Evolutionary conservation across 352 stramenopile genomes (phyloP), one percentile per base, ranked within the genome.

Genomic region (Phytophthora vignae): DNA sequence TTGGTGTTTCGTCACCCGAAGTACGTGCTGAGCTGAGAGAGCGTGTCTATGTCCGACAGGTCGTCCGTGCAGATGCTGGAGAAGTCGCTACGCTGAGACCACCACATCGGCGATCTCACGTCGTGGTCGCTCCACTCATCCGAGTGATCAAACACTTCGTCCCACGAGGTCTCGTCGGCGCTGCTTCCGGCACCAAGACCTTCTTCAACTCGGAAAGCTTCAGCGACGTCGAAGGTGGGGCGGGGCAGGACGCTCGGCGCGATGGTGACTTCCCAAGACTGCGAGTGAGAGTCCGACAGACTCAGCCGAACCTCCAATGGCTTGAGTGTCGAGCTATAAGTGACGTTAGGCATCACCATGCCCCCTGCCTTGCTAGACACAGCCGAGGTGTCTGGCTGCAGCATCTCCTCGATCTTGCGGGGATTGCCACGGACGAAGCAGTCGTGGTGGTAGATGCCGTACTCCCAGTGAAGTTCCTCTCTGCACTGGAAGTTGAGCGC

Each of bases 61-160:
- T 91, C 84, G n/a, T 90, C 84, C 4, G 85, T 80, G 19, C 73
- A 78, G n/a, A 88, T 76, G 42, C 81, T 90, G 14, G 75, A 85
- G 50, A 81, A 78, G 21, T 81, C 74, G 25, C 70, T 81, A 29
- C 15, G 74, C 59, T 81, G 74, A 4, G 74, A 81, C 74, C 74
- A 81, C 69, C 69, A 81, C 29, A 78, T 21, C 8, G 74, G 69
- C 42, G 69, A 81, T 29, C 76, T 68, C 48, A 78, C 60, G 42
- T 73, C 70, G 29, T 67, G 55, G n/a, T 81, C 74, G 21, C 64
- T 76, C 31, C 49, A 52, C 21, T 68, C 48, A 31, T 64, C 58
- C 6, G 55, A 54, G 9, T 62, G 48, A 1, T 73, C 60, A 31
- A 65, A 17, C 17, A 63, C 46, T 22, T 66, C 46, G 15, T 49